A percentile compares a stretch with the other conserved stretches of the same genome.
These are phyloP conservation scores for Xylaria telfairii DNA, from an alignment of 495 filamentous ascomycete species.

Conservation along the genomic window DNA sequence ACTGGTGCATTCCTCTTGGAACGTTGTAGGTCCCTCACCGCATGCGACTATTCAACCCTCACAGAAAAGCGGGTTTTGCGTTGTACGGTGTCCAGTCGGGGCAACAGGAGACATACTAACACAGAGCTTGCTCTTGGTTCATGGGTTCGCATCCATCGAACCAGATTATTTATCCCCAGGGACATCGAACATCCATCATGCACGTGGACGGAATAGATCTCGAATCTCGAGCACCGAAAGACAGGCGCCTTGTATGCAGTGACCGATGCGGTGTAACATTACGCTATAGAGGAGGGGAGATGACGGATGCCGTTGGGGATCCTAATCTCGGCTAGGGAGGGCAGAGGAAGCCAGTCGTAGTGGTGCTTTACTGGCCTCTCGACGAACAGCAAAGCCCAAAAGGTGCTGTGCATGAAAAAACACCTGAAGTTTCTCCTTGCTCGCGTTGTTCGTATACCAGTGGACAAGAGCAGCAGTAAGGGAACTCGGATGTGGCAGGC, in stretches of 20 bases:
- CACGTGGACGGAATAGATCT: slow-evolving; percentile 24
- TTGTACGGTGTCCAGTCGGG: background rate
- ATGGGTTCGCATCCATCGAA: slow-evolving; percentile 22
- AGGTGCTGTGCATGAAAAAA: background rate
- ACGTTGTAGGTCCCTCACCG: slow-evolving; percentile 17
- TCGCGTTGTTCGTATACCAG: background rate
- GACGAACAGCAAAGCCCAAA: background rate
- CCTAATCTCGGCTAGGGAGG: background rate
- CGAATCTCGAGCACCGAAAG: slow-evolving; percentile 9
- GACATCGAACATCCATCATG: slow-evolving; percentile 21
- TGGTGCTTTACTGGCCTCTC: background rate
- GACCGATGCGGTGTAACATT: slow-evolving; percentile 20
- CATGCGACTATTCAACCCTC: slow-evolving; percentile 1
- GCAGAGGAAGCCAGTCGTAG: background rate
- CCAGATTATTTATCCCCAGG: background rate
- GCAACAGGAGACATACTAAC: background rate
- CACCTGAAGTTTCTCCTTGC: background rate
- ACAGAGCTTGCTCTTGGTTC: slow-evolving; percentile 7
- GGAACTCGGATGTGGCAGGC: slow-evolving; percentile 14
- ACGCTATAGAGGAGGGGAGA: background rate
- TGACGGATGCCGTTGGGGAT: slow-evolving; percentile 14
- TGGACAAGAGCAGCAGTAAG: background rate
- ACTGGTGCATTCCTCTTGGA: background rate
- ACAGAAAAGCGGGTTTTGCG: background rate
- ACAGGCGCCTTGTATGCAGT: slow-evolving; percentile 13